Evolutionary conservation across 495 filamentous ascomycete genomes (phyloP).

Genomic region (Penicillium subrubescens): DNA sequence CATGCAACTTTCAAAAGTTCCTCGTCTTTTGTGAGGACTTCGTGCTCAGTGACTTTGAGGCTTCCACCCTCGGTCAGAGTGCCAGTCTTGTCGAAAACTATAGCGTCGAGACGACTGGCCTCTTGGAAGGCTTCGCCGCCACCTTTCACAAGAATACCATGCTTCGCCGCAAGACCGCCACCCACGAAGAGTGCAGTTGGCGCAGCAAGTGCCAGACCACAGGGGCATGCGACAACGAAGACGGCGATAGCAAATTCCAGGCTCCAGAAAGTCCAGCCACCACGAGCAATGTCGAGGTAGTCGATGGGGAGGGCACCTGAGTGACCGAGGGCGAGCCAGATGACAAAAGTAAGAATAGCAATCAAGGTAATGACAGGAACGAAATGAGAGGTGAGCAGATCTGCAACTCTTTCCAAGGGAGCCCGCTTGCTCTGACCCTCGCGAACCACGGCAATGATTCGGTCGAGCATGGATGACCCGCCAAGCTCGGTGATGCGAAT

Average conservation of each 20-base stretch:
- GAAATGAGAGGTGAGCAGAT: constrained; percentile 83
- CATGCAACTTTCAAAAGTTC: constrained; percentile 44
- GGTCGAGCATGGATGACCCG: constrained; percentile 87
- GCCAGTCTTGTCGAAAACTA: constrained; percentile 97
- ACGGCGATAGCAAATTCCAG: constrained; percentile 92
- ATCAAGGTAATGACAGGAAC: constrained; percentile 83
- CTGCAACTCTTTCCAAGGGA: constrained; percentile 83
- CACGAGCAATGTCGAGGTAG: constrained; percentile 66
- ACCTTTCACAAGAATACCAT: constrained; percentile 92
- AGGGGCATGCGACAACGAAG: constrained; percentile 94
- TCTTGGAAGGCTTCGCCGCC: constrained; percentile 96
- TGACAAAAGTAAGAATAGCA: constrained; percentile 78
- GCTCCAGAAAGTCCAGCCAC: constrained; percentile 85
- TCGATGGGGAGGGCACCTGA: constrained; percentile 65
- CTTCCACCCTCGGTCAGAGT: constrained; percentile 87
- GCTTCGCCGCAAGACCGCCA: constrained; percentile 79
- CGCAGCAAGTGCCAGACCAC: constrained; percentile 87
- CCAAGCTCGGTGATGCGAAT: constrained; percentile 69
- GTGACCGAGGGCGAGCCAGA: constrained; percentile 78
- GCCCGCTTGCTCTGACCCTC: constrained; percentile 89
- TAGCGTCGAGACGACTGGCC: constrained; percentile 79
- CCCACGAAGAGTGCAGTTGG: constrained; percentile 94
- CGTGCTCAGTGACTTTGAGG: constrained; percentile 73
- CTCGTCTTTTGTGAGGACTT: constrained; percentile 50
- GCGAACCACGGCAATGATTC: constrained; percentile 85